Base-by-base conservation (phyloP, 257 asterid genomes). In the Ligustrum vulgare region DNA sequence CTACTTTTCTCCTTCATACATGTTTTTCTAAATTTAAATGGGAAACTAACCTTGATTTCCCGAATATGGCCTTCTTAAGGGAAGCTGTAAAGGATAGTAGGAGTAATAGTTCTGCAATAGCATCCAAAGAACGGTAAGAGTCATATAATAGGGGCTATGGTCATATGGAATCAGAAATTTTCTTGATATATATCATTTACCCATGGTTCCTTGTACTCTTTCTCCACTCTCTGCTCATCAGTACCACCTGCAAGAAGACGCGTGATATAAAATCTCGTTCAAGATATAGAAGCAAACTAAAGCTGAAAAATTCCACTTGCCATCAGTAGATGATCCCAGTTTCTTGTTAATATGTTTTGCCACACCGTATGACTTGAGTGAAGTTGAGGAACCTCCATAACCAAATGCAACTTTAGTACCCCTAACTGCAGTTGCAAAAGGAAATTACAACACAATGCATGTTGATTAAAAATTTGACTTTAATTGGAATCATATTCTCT, bases 161-260 rank as follows among this genome's bases (percentile, higher is more conserved):
- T 11, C 56, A 63, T 47, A 58, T 13, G 11, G 54, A 66, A 72
- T 34, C 7, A 80, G 58, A 43, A 78, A 22, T 69, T 32, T 39
- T 64, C 58, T 22, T 75, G 43, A 37, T 16, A 25, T 69, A 69
- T 71, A 54, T 45, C 31, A 78, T 91, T 79, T 75, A 91, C 97
- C 97, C 97, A 94, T 66, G 99, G 99, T 79, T 94, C 98, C 67
- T 84, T 86, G 83, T 92, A 94, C 64, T 94, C 96, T 86, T 92
- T 89, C 84, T 80, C 84, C 20, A 77, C 69, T 37, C 5, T 73
- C 54, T 69, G 68, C 58, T 12, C 82, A 51, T 69, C 71, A 16
- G 49, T 36, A 69, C 75, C 84, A 75, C 84, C 98, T 89, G 85
- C 81, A 69, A 20, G 80, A 68, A 71, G 47, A 73, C 16, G 34